Evolutionary conservation across 2,329 filamentous ascomycete genomes (phyloP).

Genomic region (Claviceps lovelessii): DNA sequence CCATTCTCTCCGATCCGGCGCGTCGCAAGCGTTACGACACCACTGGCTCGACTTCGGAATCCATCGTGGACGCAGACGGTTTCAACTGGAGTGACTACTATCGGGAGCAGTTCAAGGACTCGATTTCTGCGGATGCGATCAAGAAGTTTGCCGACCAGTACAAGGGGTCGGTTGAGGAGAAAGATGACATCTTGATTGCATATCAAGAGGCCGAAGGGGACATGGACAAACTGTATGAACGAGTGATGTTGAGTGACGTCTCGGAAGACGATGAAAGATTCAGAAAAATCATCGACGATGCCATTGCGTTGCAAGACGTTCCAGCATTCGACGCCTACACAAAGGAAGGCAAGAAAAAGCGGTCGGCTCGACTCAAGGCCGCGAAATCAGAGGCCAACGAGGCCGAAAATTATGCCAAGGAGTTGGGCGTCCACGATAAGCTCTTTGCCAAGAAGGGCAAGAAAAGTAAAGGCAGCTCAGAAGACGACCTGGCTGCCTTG

Average conservation of each 20-base stretch:
- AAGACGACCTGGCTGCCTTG: constrained; percentile 51
- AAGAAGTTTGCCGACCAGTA: constrained; percentile 63
- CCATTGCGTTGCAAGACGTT: constrained; percentile 57
- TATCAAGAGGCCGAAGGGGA: constrained; percentile 62
- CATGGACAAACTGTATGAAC: constrained; percentile 64
- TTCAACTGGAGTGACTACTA: constrained; percentile 92
- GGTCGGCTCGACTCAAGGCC: constrained; percentile 41
- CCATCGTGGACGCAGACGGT: constrained; percentile 58
- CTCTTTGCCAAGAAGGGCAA: constrained; percentile 43
- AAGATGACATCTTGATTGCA: constrained; percentile 57
- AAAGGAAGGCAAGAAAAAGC: constrained; percentile 54
- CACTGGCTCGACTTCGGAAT: constrained; percentile 79
- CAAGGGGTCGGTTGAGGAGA: constrained; percentile 76
- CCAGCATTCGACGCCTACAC: constrained; percentile 53
- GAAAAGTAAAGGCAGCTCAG: constrained; percentile 27
- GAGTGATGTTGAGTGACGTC: constrained; percentile 75
- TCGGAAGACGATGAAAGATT: constrained; percentile 78
- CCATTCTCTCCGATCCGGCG: constrained; percentile 69
- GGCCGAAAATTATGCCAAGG: constrained; percentile 60
- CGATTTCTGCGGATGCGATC: constrained; percentile 62
- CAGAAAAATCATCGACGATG: constrained; percentile 63
- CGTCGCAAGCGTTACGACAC: constrained; percentile 77
- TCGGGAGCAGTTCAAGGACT: constrained; percentile 63
- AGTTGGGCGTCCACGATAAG: constrained; percentile 60
- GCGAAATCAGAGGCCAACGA: constrained; percentile 56